phyloP scores from a whole-genome alignment of 352 stramenopile genomes.

The Phytophthora capsici region DNA sequence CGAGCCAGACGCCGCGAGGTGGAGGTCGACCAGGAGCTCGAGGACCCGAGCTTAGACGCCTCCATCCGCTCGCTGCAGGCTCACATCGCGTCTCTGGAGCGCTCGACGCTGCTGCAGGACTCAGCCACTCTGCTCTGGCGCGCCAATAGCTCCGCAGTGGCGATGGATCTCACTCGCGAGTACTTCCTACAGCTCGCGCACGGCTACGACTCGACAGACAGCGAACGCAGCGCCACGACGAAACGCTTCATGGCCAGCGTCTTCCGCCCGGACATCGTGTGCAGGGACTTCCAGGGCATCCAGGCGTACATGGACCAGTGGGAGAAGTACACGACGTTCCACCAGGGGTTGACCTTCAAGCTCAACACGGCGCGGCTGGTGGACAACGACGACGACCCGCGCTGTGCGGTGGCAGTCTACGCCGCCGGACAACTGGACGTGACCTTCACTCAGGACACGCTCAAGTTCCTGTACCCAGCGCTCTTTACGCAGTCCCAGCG shows the following conservation, averaged over 20 bases:
- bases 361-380: conserved; percentile 39
- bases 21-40: conserved; percentile 13
- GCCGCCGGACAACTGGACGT: conserved; percentile 41
- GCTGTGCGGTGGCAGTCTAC: conserved; percentile 47
- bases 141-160: conserved; percentile 46
- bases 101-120: conserved; percentile 45
- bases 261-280: conserved; percentile 46
- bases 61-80: conserved; percentile 47
- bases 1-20: conserved; percentile 1
- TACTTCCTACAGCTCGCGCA: conserved; percentile 54
- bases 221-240: conserved; percentile 9
- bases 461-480: conserved; percentile 57
- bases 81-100: conserved; percentile 46
- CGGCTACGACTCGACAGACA: conserved; percentile 43
- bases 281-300: conserved; percentile 54
- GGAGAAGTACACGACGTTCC: conserved; percentile 66
- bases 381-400: conserved; percentile 35
- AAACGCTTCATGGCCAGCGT: conserved; percentile 44
- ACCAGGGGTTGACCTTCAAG: conserved; percentile 39
- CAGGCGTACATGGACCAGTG: conserved; percentile 56
- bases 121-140: conserved; percentile 47
- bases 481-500: conserved; percentile 42
- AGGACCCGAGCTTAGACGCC: conserved; percentile 36
- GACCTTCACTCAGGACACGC: conserved; percentile 47
- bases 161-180: conserved; percentile 47